Evolutionary conservation across 2,329 filamentous ascomycete genomes (phyloP).

Genomic region (Microdochium bolleyi): DNA sequence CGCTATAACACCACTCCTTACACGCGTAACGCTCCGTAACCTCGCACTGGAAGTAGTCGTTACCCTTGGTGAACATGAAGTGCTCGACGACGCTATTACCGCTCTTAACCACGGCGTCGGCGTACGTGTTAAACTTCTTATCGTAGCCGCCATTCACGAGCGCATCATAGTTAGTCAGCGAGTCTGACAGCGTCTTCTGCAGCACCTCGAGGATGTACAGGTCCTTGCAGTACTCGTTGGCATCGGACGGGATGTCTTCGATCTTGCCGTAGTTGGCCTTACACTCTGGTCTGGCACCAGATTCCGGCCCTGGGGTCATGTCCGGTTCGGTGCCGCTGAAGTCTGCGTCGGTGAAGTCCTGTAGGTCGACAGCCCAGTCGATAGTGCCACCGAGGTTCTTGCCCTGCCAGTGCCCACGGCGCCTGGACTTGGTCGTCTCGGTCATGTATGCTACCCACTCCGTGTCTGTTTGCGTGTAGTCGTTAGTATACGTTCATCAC

Average conservation of each 20-base stretch:
- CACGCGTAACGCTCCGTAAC: neutral
- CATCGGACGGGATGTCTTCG: too few species aligned
- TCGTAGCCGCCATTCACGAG: conserved; percentile 7
- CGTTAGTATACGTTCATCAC: conserved; percentile 7
- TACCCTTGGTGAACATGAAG: conserved; percentile 5
- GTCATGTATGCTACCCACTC: conserved; percentile 1
- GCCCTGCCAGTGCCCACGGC: neutral
- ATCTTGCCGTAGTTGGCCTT: too few species aligned
- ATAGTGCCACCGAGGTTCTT: neutral
- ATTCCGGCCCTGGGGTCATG: neutral
- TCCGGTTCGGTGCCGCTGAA: neutral
- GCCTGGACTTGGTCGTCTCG: neutral
- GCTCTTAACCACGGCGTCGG: conserved; percentile 3
- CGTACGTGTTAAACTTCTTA: conserved; percentile 7
- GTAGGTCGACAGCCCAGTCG: conserved; percentile 1
- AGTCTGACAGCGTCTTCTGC: too few species aligned
- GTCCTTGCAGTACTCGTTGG: too few species aligned
- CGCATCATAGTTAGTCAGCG: conserved; percentile 1
- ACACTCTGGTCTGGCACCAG: too few species aligned
- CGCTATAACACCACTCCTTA: too few species aligned
- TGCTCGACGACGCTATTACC: neutral
- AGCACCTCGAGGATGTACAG: too few species aligned
- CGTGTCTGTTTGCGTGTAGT: neutral
- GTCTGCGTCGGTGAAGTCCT: neutral
- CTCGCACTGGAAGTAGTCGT: conserved; percentile 4